Evolutionary conservation across 78 protist species (phyloP).

Genomic region (Neovahlkampfia damariscottae): DNA sequence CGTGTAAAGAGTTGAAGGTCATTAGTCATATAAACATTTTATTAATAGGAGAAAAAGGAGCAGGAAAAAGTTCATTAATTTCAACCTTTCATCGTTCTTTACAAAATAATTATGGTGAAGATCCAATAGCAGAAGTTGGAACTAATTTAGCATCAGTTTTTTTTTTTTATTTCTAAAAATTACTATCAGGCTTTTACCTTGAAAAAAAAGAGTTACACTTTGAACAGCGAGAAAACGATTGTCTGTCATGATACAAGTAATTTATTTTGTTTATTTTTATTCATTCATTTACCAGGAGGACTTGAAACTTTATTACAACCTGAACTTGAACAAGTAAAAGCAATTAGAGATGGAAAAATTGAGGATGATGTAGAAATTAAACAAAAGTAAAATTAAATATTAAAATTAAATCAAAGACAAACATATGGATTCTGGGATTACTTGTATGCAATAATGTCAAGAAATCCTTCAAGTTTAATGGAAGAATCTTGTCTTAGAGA

Average conservation of each 20-base stretch:
- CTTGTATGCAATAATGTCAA: background rate
- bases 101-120: background rate
- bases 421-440: background rate
- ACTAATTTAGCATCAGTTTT: background rate
- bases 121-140: background rate
- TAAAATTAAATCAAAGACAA: no score
- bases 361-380: background rate
- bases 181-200: background rate
- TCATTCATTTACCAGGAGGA: no score
- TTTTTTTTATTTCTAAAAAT: background rate
- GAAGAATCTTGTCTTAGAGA: background rate
- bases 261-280: no score
- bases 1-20: no score
- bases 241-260: background rate
- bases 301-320: background rate
- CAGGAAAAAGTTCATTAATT: background rate
- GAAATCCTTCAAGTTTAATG: background rate
- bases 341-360: background rate
- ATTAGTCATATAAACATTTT: conserved; percentile 2
- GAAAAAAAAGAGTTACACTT: background rate
- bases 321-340: background rate
- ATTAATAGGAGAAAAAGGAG: background rate
- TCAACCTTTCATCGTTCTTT: background rate
- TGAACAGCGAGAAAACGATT: background rate
- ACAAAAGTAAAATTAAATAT: background rate